Evolutionary conservation across 768 basidiomycete genomes (phyloP), one percentile per base, ranked within the genome.

Genomic region (Phallus indusiatus): DNA sequence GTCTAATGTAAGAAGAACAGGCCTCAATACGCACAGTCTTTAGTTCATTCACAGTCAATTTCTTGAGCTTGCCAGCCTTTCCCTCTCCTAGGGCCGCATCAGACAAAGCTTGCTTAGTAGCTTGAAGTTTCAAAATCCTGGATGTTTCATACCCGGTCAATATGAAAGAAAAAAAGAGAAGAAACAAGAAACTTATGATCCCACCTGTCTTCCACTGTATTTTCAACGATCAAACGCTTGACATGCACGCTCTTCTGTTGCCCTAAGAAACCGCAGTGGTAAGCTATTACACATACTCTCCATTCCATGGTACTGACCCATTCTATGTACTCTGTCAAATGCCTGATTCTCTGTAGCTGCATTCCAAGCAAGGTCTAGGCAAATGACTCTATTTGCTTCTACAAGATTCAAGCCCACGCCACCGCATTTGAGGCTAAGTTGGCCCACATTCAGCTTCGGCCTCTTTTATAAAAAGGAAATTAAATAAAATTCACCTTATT

Each of bases 201-300:
- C 28, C 33, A 82, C 82, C 88, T 80, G 65, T 91, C 85, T 69
- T 92, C 90, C 55, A 87, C 83, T 1, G 86, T 86, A 63, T 86
- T 70, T 61, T 77, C 74, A 8, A 88, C 80, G 11, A 87, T 79
- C 1, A 86, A 72, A 20, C 85, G 81, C 67, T 85, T 84, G 61
- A 88, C 79, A 62, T 75, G 79, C 1, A 88, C 86, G 28, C 78
- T 70, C 66, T 86, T 86, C 61, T 83, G 78, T 66, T 88, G 86
- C 0, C 86, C 57, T 59, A 51, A 34, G n/a, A 20, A 35, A 16
- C 24, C 17, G 33, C 5, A 11, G 33, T 9, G 22, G 60, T 9
- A 68, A 54, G 14, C 63, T 53, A 49, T 64, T 62, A 16, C 10
- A 60, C 61, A 17, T 36, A 55, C 35, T 54, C 55, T 54, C 17